phyloP scores from a whole-genome alignment of 441 rosid genomes.

The Macaranga tanarius region DNA sequence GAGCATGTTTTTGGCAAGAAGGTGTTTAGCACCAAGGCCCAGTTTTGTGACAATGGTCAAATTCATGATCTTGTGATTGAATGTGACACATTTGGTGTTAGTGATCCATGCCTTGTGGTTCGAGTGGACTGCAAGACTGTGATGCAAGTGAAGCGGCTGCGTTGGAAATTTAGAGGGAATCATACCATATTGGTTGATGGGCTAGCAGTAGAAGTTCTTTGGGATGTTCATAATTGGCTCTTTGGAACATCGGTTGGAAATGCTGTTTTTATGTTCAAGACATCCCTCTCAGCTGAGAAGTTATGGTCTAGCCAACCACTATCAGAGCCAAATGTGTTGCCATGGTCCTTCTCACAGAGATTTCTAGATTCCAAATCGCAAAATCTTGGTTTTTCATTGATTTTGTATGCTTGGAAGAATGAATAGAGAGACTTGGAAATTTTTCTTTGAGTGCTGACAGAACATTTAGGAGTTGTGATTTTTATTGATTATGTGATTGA shows the following conservation, averaged over 20 bases:
- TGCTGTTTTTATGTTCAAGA: constrained; percentile 87
- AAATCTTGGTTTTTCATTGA: constrained; percentile 66
- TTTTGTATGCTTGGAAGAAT: constrained; percentile 82
- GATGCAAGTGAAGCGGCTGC: constrained; percentile 70
- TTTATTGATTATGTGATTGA: constrained; percentile 44
- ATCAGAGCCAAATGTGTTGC: constrained; percentile 46
- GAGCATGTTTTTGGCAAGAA: constrained; percentile 69
- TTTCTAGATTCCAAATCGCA: constrained; percentile 57
- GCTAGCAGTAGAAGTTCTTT: constrained; percentile 61
- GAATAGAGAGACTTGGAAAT: constrained; percentile 50
- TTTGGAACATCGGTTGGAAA: constrained; percentile 57
- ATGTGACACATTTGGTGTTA: constrained; percentile 49
- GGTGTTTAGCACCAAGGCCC: constrained; percentile 50
- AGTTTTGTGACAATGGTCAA: constrained; percentile 49
- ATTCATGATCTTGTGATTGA: constrained; percentile 63
- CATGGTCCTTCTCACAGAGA: constrained; percentile 65
- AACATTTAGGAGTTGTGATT: constrained; percentile 46
- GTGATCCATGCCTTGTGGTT: constrained; percentile 60
- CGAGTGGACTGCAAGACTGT: constrained; percentile 66
- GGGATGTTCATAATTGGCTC: constrained; percentile 92
- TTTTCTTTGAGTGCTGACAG: constrained; percentile 49
- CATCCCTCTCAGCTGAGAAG: constrained; percentile 64
- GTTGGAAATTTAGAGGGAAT: constrained; percentile 86
- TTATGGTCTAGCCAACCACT: constrained; percentile 53
- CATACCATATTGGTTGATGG: constrained; percentile 72